phyloP scores from a whole-genome alignment of 306 rosid genomes.

The Luffa aegyptiaca region DNA sequence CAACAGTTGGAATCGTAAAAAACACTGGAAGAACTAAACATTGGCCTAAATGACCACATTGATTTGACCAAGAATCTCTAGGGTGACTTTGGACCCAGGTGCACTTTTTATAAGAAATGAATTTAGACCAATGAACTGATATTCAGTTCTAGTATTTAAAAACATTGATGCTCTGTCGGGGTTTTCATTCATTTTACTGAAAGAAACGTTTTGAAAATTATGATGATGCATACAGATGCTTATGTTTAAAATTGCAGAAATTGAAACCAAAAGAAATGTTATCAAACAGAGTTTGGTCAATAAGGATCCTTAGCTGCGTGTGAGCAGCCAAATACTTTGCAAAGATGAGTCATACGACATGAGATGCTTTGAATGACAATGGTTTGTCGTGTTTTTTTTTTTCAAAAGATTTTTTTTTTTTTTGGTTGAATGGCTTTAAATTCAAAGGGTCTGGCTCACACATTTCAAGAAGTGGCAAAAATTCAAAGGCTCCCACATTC shows the following conservation, averaged over 20 bases:
- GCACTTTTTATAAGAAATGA: neutral
- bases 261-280: neutral
- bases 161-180: neutral
- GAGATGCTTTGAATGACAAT: neutral
- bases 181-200: neutral
- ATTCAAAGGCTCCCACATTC: neutral
- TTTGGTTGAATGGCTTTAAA: slow-evolving; percentile 46
- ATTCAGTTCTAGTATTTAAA: neutral
- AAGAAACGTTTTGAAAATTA: neutral
- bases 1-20: no score
- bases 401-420: neutral
- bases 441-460: slow-evolving; percentile 34
- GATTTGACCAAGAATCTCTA: neutral
- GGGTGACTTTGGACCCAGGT: neutral
- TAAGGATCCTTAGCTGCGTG: neutral
- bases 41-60: neutral
- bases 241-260: neutral
- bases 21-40: neutral
- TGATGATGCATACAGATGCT: neutral
- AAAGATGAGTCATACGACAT: no score
- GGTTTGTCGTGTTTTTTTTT: neutral
- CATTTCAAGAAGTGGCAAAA: slow-evolving; percentile 38
- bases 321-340: no score
- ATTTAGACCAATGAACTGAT: neutral
- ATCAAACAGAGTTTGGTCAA: neutral